Evolutionary conservation across 306 rosid genomes (phyloP), one percentile per base, ranked within the genome.

Genomic region (Vachellia pachyceras): DNA sequence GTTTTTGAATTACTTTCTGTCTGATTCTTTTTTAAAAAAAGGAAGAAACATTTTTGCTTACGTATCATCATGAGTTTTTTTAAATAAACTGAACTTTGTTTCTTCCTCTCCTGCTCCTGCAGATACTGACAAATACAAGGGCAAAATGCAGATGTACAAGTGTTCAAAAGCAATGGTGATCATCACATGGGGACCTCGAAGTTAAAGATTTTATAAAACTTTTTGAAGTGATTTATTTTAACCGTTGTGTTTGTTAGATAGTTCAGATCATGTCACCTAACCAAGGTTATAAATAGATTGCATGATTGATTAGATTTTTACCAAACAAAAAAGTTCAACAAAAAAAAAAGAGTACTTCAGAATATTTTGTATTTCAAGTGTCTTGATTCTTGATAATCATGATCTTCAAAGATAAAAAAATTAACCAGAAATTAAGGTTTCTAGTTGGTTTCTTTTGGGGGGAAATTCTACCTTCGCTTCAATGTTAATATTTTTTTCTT

Each of bases 121-220:
- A 95, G 98, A 85, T 80, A 6, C 94, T 94, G 72, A 33, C 75
- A 5, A 92, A 91, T 69, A 82, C 82, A 0, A 92, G 68, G 81
- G 89, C 94, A n/a, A 91, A 84, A 76, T 94, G 98, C 89, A 66
- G 36, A 2, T 94, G 98, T 80, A 87, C 86, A 39, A 87, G 90
- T 47, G 76, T 77, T 84, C 78, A 88, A 67, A 85, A 79, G 60
- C 80, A 84, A 40, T 54, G 10, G n/a, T 77, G 15, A 3, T 58
- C 65, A 58, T 58, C 36, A 58, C 22, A 58, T 22, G 65, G 14
- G n/a, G 36, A 22, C 63, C 5, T 55, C 8, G 3, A 55, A 50
- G 57, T 50, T 18, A 17, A 29, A 23, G 15, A 23, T 58, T 10
- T 58, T 23, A 23, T 10, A 22, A n/a, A 23, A 7, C 6, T 22